A percentile compares a stretch with the other conserved stretches of the same genome.
Evolutionary conservation across 305 asterid species (phyloP).

Genomic region (Caryopteris hybrid): DNA sequence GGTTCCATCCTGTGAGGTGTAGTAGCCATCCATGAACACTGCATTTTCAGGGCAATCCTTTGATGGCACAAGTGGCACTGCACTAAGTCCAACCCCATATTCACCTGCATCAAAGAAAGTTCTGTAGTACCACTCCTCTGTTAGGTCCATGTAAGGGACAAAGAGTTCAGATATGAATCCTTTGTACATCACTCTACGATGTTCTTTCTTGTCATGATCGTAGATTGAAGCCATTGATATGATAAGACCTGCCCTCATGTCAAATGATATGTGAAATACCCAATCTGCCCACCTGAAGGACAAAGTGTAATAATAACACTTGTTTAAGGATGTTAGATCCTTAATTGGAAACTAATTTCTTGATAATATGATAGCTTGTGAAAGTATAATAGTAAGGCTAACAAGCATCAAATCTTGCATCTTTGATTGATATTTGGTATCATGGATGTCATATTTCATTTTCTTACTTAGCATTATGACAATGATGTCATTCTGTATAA

Average conservation of each 20-base stretch:
- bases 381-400: too few species aligned
- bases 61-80: constrained; percentile 45
- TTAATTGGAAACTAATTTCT: too few species aligned
- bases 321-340: too few species aligned
- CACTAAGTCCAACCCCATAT: constrained; percentile 40
- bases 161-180: constrained; percentile 59
- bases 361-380: too few species aligned
- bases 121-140: constrained; percentile 60
- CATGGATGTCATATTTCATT: too few species aligned
- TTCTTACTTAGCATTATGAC: too few species aligned
- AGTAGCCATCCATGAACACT: constrained; percentile 49
- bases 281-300: constrained; percentile 69
- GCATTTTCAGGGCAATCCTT: constrained; percentile 59
- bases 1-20: constrained; percentile 36
- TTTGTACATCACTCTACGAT: constrained; percentile 52
- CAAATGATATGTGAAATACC: constrained; percentile 53
- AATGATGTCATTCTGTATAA: too few species aligned
- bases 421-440: too few species aligned
- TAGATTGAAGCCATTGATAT: constrained; percentile 56
- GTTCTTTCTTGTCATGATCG: constrained; percentile 36
- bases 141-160: constrained; percentile 71
- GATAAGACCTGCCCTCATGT: constrained; percentile 60
- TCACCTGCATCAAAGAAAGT: constrained; percentile 61
- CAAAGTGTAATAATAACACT: too few species aligned
- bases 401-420: too few species aligned